Evolutionary conservation across 2,329 filamentous ascomycete species (phyloP), one percentile per base, ranked within the genome.

Genomic region (Microthyrium microscopicum): DNA sequence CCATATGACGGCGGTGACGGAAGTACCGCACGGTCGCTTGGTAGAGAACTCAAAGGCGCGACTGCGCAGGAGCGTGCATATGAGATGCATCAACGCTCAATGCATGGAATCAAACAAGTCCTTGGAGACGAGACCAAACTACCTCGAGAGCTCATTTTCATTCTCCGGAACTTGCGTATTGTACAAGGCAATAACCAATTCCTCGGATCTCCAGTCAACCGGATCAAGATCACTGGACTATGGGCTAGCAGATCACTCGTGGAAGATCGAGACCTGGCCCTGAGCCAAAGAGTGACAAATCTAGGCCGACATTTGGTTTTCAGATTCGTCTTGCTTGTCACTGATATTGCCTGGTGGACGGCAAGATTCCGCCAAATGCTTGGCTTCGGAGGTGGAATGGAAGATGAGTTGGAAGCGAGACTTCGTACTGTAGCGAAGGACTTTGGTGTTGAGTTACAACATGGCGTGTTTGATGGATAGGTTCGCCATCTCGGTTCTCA

Each of bases 131-230:
- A 91, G 56, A 74, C 76, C 26, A 84, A 85, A 51, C 87, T 81
- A 74, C 85, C 85, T 4, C 77, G 79, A 49, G 84, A 92, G 53
- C 73, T 94, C 38, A 74, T 93, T 46, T 93, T 94, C 54, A 84
- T 94, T 45, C 83, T 82, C 2, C 71, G 85, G 25, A 93, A 92
- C 53, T 72, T 93, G 63, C 73, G 85, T 34, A 93, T 94, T 46
- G 84, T 93, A 2, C 84, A 93, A 55, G 82, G 77, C 5, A 91
- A 92, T 55, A 92, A 93, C 52, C 83, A 92, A 50, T 87, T 79
- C 55, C 68, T 93, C 33, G 84, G 84, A 16, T 82, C 76, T 1
- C 85, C 85, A 0, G 83, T 93, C 27, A 85, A 93, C 54, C 66
- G 89, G 1, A 73, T 95, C 54, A 94, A 94, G 60, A 84, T 92